Base-by-base conservation (phyloP, 331 rosid species). In the Quercus tomentella region DNA sequence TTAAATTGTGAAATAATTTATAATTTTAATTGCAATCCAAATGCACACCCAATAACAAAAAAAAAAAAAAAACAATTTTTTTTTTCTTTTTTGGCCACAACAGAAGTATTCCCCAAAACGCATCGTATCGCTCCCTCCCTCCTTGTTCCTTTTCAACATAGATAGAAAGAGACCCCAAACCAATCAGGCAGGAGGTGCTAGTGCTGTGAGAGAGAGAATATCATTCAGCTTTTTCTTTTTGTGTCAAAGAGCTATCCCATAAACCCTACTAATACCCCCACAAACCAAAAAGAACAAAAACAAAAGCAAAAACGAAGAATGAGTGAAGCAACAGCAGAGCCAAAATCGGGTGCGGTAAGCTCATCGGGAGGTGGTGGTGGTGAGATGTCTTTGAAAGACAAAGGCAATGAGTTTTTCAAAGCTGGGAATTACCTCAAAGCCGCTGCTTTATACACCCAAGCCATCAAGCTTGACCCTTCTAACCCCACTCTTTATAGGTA, bases 381-480 rank as follows among this genome's bases (percentile, higher is more conserved):
- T 21, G 81, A 79, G 82, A 43, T 77, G 74, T 89, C 97, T 74
- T 82, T 96, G 87, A 96, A 96, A 80, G 99, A 89, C 77, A 88
- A 91, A 80, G 99, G 99, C 23, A 96, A 96, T 80, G 93, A 91
- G 73, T 91, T 84, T 80, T 96, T 91, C 92, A 96, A 93, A 84
- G 88, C 94, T 14, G 98, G 99, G 63, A 96, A 91, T 75, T 92
- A 82, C 77, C 97, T 93, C 77, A 96, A 92, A 88, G 99, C 98
- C 73, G 98, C 99, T 56, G 99, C 97, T 41, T 82, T 90, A 56
- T 96, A 96, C 88, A 96, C 99, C 31, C 99, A 93, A 82, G 99
- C 99, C 71, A 96, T 93, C 85, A 96, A 96, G 86, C 86, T 84
- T 71, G 99, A 96, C 88, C 93, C 97, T 41, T 85, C 92, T 1